Percentiles rank a stretch among this genome's conserved stretches.
These are phyloP conservation scores for Eucalyptus sp. DNA, from an alignment of 345 rosid species.

Conservation along the genomic window DNA sequence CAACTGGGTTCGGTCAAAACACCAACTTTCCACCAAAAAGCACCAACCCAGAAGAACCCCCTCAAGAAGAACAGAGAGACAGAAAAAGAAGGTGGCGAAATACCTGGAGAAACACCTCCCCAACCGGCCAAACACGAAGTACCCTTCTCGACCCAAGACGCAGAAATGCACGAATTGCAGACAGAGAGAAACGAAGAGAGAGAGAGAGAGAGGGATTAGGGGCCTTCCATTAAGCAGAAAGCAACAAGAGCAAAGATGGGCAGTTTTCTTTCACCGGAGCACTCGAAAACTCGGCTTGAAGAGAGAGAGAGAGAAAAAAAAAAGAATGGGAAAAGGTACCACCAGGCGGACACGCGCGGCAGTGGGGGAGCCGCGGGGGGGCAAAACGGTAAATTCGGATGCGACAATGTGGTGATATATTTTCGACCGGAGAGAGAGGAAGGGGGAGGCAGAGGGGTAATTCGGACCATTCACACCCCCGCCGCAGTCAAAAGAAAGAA, in stretches of 20 bases:
- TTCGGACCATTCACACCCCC: background rate
- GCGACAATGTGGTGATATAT: background rate
- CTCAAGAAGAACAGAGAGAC: background rate
- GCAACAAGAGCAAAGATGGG: slow-evolving; percentile 24
- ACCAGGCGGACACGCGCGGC: background rate
- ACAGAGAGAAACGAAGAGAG: background rate
- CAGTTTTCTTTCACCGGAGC: background rate
- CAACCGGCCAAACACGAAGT: background rate
- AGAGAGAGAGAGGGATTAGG: slow-evolving; percentile 13
- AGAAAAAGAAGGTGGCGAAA: background rate
- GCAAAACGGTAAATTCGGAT: background rate
- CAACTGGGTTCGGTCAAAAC: background rate
- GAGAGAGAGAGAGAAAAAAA: background rate
- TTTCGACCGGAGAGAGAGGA: background rate
- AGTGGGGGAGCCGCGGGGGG: background rate
- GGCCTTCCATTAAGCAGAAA: slow-evolving; percentile 55
- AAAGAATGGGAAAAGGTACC: background rate
- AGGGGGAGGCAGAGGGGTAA: background rate
- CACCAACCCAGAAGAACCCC: background rate
- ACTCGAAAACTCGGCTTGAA: background rate
- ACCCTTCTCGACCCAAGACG: background rate
- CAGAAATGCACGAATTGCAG: slow-evolving; percentile 12
- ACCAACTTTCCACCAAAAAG: background rate
- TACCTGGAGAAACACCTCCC: background rate
- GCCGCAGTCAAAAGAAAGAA: background rate